These are phyloP conservation scores for Trametes coccinea DNA, from an alignment of 768 basidiomycete species.

Conservation along the genomic window DNA sequence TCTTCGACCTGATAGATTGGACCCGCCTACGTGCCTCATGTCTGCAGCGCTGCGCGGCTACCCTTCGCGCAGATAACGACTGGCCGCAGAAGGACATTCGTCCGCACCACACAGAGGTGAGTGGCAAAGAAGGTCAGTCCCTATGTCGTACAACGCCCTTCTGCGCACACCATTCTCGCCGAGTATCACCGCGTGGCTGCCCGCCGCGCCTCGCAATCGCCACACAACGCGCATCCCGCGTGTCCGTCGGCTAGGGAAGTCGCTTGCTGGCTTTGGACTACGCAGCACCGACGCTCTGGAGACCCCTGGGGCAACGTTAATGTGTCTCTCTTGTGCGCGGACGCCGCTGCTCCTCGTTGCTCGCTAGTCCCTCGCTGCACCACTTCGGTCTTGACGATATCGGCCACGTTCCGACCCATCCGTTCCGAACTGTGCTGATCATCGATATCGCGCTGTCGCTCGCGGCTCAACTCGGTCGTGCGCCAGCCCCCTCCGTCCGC, in stretches of 20 bases:
- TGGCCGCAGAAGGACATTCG: slow-evolving; percentile 1
- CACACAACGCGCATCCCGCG: slow-evolving; percentile 13
- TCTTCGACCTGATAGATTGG: slow-evolving; percentile 8
- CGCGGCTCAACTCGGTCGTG: neutral
- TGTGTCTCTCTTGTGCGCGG: slow-evolving; percentile 10
- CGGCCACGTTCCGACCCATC: slow-evolving; percentile 12
- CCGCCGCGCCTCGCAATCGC: slow-evolving; percentile 10
- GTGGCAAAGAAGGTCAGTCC: slow-evolving; percentile 11
- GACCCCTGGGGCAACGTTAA: slow-evolving; percentile 12
- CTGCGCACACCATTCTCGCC: neutral
- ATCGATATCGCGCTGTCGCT: slow-evolving; percentile 6
- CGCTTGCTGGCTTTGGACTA: neutral
- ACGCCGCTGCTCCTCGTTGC: slow-evolving; percentile 16
- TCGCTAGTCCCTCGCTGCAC: slow-evolving; percentile 8
- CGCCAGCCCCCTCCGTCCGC: neutral
- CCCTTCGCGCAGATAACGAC: slow-evolving; percentile 10
- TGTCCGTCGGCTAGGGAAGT: slow-evolving; percentile 5
- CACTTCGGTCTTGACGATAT: slow-evolving; percentile 2
- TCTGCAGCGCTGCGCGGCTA: neutral
- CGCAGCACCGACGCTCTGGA: slow-evolving; percentile 10
- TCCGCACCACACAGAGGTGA: slow-evolving; percentile 11
- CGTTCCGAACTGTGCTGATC: slow-evolving; percentile 1
- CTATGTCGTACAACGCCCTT: slow-evolving; percentile 11
- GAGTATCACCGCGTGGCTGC: slow-evolving; percentile 9
- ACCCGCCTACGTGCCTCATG: slow-evolving; percentile 10